Percentiles rank a stretch among this genome's conserved stretches.
These are phyloP conservation scores for Cordyceps sp. DNA, from an alignment of 2,329 filamentous ascomycete genomes.

Conservation along the genomic window DNA sequence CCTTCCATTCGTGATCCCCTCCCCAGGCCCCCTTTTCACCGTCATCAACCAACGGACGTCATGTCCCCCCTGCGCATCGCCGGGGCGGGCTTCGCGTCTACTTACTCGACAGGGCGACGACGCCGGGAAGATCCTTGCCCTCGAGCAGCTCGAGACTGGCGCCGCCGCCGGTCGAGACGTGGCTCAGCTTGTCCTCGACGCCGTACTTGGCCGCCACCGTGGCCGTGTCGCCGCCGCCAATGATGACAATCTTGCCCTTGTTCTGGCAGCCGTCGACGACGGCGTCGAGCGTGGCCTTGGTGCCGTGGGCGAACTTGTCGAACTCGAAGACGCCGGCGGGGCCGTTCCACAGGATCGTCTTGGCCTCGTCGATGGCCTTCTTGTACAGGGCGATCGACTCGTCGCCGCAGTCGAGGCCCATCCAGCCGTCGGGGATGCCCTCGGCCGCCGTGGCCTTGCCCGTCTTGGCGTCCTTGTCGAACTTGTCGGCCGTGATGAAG, in stretches of 20 bases:
- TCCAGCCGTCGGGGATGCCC: constrained; percentile 93
- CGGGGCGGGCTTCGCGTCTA: constrained; percentile 20
- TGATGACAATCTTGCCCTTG: constrained; percentile 90
- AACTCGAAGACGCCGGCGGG: constrained; percentile 96
- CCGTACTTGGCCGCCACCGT: constrained; percentile 96
- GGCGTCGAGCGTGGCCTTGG: constrained; percentile 81
- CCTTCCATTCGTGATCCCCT: too few relatives aligned
- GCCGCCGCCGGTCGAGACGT: constrained; percentile 94
- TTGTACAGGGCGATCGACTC: constrained; percentile 82
- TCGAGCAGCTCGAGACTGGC: constrained; percentile 91
- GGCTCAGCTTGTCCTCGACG: constrained; percentile 91
- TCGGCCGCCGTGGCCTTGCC: constrained; percentile 71
- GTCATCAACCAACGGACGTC: too few relatives aligned
- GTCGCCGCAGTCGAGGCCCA: constrained; percentile 89
- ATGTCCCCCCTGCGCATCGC: too few relatives aligned
- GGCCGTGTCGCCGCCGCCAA: constrained; percentile 93
- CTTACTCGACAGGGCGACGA: constrained; percentile 73
- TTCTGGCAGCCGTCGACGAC: constrained; percentile 64
- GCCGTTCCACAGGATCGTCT: constrained; percentile 99
- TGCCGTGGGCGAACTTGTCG: constrained; percentile 81
- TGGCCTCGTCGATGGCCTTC: constrained; percentile 67
- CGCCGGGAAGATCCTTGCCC: constrained; percentile 94
- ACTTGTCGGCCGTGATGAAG: constrained; percentile 94
- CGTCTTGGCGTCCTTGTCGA: constrained; percentile 66
- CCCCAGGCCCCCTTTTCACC: too few relatives aligned